Evolutionary conservation across 768 basidiomycete species (phyloP).

Genomic region (Tulasnella sp.): DNA sequence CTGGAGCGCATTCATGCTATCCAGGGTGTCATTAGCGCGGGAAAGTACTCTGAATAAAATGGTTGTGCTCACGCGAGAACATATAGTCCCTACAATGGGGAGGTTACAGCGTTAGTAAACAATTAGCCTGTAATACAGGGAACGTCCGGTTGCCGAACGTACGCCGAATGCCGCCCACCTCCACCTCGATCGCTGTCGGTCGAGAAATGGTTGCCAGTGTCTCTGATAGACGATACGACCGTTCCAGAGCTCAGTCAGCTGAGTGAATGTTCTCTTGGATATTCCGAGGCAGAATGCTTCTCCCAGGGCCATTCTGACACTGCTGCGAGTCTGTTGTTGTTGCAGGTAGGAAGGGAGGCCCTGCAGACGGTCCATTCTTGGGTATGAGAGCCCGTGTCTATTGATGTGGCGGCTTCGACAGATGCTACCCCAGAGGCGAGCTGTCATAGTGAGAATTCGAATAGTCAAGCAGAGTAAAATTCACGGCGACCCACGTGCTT

Average conservation of each 20-base stretch:
- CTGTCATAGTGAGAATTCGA: neutral
- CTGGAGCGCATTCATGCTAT: neutral
- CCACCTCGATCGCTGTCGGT: neutral
- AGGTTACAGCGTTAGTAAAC: neutral
- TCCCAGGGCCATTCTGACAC: neutral
- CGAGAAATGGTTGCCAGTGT: neutral
- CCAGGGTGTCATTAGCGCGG: neutral
- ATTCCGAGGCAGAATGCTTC: neutral
- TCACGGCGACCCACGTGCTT: neutral
- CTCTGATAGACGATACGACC: constrained; percentile 2
- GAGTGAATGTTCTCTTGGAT: neutral
- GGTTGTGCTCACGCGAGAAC: neutral
- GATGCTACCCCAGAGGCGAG: neutral
- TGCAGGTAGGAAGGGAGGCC: neutral
- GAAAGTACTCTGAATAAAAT: neutral
- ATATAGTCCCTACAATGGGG: neutral
- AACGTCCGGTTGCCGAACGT: neutral
- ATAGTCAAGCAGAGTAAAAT: no score
- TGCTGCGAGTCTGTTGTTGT: neutral
- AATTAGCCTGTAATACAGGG: neutral
- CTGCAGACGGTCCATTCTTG: constrained; percentile 3
- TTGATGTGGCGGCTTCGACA: neutral
- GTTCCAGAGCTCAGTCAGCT: neutral
- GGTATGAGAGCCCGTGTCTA: neutral
- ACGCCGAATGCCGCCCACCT: neutral